Evolutionary conservation across 2,329 filamentous ascomycete genomes (phyloP), one percentile per base, ranked within the genome.

Genomic region (Rutstroemia sp.): DNA sequence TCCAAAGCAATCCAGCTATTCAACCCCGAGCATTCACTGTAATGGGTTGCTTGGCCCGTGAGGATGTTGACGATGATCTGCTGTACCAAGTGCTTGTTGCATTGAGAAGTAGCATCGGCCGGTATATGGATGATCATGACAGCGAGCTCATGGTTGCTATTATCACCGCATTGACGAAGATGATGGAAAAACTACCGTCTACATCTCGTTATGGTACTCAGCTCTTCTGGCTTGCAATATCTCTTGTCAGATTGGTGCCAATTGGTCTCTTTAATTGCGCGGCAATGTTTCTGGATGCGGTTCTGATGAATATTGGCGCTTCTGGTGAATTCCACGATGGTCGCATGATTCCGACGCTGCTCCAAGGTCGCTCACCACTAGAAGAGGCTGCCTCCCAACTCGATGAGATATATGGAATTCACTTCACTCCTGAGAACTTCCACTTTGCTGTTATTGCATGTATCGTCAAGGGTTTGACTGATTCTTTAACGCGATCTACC

Each of bases 1-100:
- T 88, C 67, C 84, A 88, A 66, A 87, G 84, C 65, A 88, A 88
- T 65, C 84, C 84, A 8, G 83, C 84, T 2, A 84, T 88, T 56
- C 84, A 88, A 61, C 83, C 84, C 5, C 75, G 82, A 19, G 84
- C 84, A 1, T 88, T 88, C 63, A 79, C 83, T 2, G 84, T 87
- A 42, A 87, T 88, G 84, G 84, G 84, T 14, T 87, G 83, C 62
- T 71, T 88, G 9, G 84, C 84, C 23, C 76, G 83, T n/a, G 84
- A 87, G 65, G 84, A 87, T 66, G 84, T 88, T 1, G 84, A 88
- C 54, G 84, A 88, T 61, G 84, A 88, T 65, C 73, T 88, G 4
- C 75, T 88, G 2, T 88, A 88, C 65, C 84, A 88, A 67, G 83
- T 88, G 19, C 75, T 88, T 3, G 84, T 88, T 27, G 83, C 84